A percentile compares a stretch with the other conserved stretches of the same genome.
phyloP scores from a whole-genome alignment of 805 yeast species.

The Torulaspora gathmanii region DNA sequence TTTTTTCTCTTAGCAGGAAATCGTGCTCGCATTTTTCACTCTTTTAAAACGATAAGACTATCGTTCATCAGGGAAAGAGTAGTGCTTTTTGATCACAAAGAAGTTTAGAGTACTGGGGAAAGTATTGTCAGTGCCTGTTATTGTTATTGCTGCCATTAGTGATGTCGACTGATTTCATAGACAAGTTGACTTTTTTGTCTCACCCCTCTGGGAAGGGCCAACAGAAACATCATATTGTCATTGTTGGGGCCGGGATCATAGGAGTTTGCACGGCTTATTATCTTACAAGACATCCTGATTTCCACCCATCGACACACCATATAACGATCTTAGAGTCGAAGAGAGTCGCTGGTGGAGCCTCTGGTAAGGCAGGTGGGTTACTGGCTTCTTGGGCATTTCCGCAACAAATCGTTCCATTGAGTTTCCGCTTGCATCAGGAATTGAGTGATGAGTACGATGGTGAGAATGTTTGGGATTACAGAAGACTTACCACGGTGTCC shows the following conservation, averaged over 20 bases:
- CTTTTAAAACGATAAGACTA: neutral
- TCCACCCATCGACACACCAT: constrained; percentile 65
- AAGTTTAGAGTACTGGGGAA: too few relatives aligned
- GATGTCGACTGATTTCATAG: constrained; percentile 19
- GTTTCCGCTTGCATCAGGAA: constrained; percentile 80
- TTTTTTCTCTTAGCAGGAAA: neutral
- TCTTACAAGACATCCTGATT: constrained; percentile 75
- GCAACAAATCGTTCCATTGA: constrained; percentile 82
- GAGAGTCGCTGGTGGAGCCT: constrained; percentile 94
- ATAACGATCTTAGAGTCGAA: constrained; percentile 84
- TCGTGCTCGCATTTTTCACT: neutral
- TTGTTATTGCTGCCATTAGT: neutral
- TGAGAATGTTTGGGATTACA: constrained; percentile 86
- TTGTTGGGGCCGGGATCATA: constrained; percentile 93
- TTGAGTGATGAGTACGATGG: constrained; percentile 76
- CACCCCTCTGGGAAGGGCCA: constrained; percentile 31
- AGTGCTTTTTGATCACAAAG: too few relatives aligned
- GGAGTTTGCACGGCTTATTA: constrained; percentile 95
- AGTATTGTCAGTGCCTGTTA: neutral
- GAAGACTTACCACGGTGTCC: constrained; percentile 79
- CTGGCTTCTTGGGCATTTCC: constrained; percentile 97
- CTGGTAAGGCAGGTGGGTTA: constrained; percentile 96
- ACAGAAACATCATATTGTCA: constrained; percentile 70
- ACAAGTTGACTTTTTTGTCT: constrained; percentile 17
- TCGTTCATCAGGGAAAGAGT: too few relatives aligned